phyloP scores from a whole-genome alignment of 129 eudicot species.

The Lactuca sativa region DNA sequence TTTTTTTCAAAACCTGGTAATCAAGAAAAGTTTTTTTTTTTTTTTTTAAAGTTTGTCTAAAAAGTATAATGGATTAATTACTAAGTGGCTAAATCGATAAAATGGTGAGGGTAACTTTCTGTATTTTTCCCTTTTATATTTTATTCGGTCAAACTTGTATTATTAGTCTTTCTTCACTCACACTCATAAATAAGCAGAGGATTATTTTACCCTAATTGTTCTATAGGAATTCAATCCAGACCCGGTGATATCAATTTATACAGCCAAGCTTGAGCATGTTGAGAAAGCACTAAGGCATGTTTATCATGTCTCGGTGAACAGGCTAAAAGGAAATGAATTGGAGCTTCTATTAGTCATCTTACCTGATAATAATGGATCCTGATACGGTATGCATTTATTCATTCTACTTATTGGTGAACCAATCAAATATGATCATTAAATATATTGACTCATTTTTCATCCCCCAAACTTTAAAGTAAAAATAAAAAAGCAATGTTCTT shows the following conservation, averaged over 20 bases:
- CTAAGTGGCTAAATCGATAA: too few relatives aligned
- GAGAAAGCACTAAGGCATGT: conserved; percentile 62
- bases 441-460: too few relatives aligned
- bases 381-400: conserved; percentile 49
- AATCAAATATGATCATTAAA: too few relatives aligned
- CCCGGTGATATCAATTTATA: conserved; percentile 52
- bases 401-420: neutral
- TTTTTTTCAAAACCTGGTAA: too few relatives aligned
- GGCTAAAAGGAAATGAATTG: conserved; percentile 60
- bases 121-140: too few relatives aligned
- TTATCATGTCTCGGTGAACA: conserved; percentile 43
- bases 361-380: conserved; percentile 73
- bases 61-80: too few relatives aligned
- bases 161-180: neutral
- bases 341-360: conserved; percentile 71
- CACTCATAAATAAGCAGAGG: neutral
- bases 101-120: too few relatives aligned
- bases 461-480: too few relatives aligned
- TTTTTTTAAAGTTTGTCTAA: neutral
- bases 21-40: too few relatives aligned
- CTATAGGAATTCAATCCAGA: conserved; percentile 64
- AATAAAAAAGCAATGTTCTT: too few relatives aligned
- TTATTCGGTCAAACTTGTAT: too few relatives aligned
- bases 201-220: too few relatives aligned
- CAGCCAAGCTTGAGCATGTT: conserved; percentile 71